Base-by-base conservation (phyloP, 768 basidiomycete species). In the Termitomyces sp. region DNA sequence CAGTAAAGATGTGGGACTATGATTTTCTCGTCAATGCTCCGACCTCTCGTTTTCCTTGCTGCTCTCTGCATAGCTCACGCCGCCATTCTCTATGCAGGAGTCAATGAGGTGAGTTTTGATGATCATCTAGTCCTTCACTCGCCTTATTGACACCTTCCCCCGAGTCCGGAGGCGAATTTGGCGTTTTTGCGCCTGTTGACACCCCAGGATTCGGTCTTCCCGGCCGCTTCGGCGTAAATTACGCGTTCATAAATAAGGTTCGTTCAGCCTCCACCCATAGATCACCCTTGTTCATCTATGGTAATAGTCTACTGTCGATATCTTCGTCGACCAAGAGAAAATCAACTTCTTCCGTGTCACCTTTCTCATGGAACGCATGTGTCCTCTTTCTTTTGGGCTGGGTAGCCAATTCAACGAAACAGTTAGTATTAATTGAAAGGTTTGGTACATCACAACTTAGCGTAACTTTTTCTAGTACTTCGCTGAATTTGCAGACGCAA, bases 291-390 rank as follows among this genome's bases (percentile, higher is more conserved):
- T 16, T 34, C 20, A 36, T 46, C 18, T 6, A 34, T 22, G 18
- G n/a, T 33, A 8, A 2, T 18, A 55, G 54, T 45, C 39, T n/a
- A 55, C 54, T 6, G 44, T 55, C 15, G 54, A 55, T 36, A 46
- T 55, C 44, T 79, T 77, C 54, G 77, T 79, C 24, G 75, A 79
- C 66, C 71, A 76, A 61, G 78, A 80, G 52, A 77, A 78, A 58
- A 76, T 79, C 63, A 80, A 80, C 56, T 72, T 79, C 63, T 79
- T 80, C 72, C 75, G 78, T 20, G 77, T 80, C 15, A 77, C 78
- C 2, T 79, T 80, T 67, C 70, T 80, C 39, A 78, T 80, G 76
- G 77, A 78, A 62, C 70, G 78, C 12, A 76, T 78, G 76, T 73
- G 69, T 49, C 75, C 74, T 46, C 67, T 76, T 31, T 62, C 67